phyloP scores from a whole-genome alignment of 2,329 filamentous ascomycete species.

The Ophiobolus disseminans region DNA sequence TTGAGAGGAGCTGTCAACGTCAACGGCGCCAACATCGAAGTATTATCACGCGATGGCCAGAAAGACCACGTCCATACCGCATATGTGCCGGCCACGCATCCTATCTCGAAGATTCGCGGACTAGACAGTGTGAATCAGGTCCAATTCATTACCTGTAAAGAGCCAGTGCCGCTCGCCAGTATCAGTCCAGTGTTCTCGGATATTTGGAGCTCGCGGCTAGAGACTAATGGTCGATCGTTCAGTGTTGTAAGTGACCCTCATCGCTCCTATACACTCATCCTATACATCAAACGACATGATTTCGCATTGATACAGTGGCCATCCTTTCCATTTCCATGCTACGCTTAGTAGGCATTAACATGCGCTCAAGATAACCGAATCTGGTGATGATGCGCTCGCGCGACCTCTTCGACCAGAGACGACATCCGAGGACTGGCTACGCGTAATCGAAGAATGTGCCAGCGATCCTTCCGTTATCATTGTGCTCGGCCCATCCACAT shows the following conservation, averaged over 20 bases:
- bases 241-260: conserved; percentile 35
- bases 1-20: conserved; percentile 68
- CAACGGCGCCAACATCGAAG: conserved; percentile 67
- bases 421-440: conserved; percentile 66
- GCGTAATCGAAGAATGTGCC: conserved; percentile 48
- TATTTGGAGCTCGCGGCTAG: conserved; percentile 66
- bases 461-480: conserved; percentile 57
- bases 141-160: conserved; percentile 54
- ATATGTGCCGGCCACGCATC: conserved; percentile 72
- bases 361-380: conserved; percentile 32
- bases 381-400: conserved; percentile 31
- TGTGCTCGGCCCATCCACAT: conserved; percentile 73
- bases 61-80: conserved; percentile 55
- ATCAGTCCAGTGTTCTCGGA: conserved; percentile 71
- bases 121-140: conserved; percentile 63
- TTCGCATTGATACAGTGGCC: too few species aligned
- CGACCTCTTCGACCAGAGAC: conserved; percentile 51
- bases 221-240: conserved; percentile 37
- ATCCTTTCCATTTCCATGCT: conserved; percentile 3
- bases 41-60: conserved; percentile 42
- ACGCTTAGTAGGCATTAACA: too few species aligned
- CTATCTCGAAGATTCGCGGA: conserved; percentile 68
- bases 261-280: too few species aligned
- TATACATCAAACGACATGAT: too few species aligned
- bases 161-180: conserved; percentile 62